Base-by-base conservation (phyloP, 2,329 filamentous ascomycete species). In the Colletotrichum sp. region DNA sequence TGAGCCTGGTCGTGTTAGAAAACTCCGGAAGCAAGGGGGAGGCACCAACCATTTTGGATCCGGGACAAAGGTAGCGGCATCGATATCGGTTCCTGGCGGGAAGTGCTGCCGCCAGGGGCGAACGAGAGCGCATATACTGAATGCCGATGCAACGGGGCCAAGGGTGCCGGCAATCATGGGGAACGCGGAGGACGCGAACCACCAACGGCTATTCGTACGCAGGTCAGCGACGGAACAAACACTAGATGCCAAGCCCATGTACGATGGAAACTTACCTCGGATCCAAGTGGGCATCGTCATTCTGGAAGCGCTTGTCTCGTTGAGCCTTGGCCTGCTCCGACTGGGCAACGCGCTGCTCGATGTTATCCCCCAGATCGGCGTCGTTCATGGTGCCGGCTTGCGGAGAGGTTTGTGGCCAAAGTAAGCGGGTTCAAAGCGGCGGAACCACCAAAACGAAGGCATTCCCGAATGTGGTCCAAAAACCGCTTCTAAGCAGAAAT, bases 51-150 rank as follows among this genome's bases (percentile, higher is more conserved):
- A 98, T 78, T 84, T 78, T 1, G 96, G 95, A 83, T 98, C 95
- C 0, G 79, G 55, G 71, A 94, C 89, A 28, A 90, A 91, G 3
- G 78, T 39, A 1, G 91, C 92, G 2, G 86, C 81, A 12, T 89
- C 85, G 8, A 90, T 81, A 3, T 88, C 82, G 7, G 89, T 85
- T 0, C 87, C 86, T 0, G 89, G 87, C 2, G 84, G 82, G 7
- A 90, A 85, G 65, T 87, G 87, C 82, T 93, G 90, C 76, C 95
- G 89, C 96, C 96, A 98, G 26, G 92, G 92, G 32, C 92, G 93
- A 2, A 95, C 95, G n/a, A 98, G 88, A 9, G 96, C 95, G 77
- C 94, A 95, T 75, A 98, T 95, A 73, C 94, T 96, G 84, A 97
- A 94, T 34, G 97, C 93, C 74, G 96, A 98, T 4, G 96, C 96